Evolutionary conservation across 2,329 filamentous ascomycete genomes (phyloP).

Genomic region (Trichoderma endophyticum): DNA sequence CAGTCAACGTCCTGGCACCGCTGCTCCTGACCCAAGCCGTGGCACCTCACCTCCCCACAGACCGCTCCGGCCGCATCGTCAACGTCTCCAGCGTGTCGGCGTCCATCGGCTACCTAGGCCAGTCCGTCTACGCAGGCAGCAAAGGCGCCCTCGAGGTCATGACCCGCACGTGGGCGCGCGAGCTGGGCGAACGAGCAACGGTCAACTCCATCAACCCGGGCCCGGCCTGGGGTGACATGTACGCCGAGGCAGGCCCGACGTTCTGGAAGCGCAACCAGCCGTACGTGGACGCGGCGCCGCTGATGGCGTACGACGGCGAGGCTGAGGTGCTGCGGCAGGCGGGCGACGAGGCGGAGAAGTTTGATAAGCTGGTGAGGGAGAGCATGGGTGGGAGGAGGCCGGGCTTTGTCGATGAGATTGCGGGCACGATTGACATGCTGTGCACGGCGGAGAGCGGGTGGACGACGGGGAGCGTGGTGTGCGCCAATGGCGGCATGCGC

Average conservation of each 20-base stretch:
- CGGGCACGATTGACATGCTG: constrained; percentile 68
- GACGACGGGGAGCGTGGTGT: constrained; percentile 70
- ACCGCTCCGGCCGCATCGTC: constrained; percentile 61
- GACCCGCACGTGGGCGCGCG: constrained; percentile 57
- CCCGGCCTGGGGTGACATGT: constrained; percentile 54
- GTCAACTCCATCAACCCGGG: constrained; percentile 59
- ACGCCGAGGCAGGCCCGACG: constrained; percentile 35
- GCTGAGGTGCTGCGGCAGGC: constrained; percentile 29
- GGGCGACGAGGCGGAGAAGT: constrained; percentile 32
- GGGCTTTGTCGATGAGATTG: constrained; percentile 53
- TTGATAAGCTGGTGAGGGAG: constrained; percentile 33
- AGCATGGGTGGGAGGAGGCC: constrained; percentile 35
- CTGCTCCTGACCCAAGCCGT: constrained; percentile 73
- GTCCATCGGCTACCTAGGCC: constrained; percentile 51
- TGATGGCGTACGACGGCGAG: constrained; percentile 35
- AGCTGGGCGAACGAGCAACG: constrained; percentile 51
- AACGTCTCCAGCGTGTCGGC: constrained; percentile 55
- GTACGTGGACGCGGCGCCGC: constrained; percentile 36
- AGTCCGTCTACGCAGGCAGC: constrained; percentile 55
- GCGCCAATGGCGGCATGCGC: constrained; percentile 59
- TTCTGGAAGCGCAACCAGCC: constrained; percentile 40
- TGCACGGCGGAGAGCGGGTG: constrained; percentile 64
- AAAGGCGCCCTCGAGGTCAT: constrained; percentile 59
- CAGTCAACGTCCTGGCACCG: constrained; percentile 78
- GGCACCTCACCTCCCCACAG: constrained; percentile 62